Evolutionary conservation across 2,329 filamentous ascomycete species (phyloP).

Genomic region (Fusarium sambucinum): DNA sequence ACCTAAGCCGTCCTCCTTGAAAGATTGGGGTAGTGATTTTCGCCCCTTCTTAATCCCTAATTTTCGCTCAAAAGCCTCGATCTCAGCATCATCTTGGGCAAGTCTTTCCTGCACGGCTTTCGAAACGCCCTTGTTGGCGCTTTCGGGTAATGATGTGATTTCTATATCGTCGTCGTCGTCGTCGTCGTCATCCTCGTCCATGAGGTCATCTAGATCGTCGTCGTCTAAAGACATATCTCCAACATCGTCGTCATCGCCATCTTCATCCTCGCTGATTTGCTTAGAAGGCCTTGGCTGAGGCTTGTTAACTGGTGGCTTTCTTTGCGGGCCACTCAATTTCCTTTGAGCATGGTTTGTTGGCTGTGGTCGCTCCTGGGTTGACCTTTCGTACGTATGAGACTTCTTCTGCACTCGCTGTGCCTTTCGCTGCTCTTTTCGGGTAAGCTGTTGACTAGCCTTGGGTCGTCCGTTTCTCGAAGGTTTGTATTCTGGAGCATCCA

Average conservation of each 20-base stretch:
- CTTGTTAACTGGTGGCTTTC: constrained; percentile 6
- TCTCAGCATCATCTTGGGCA: constrained; percentile 87
- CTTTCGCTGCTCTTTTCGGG: constrained; percentile 75
- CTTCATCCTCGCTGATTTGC: constrained; percentile 34
- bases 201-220: constrained; percentile 44
- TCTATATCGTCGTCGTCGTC: constrained; percentile 42
- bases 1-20: constrained; percentile 85
- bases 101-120: constrained; percentile 64
- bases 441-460: constrained; percentile 37
- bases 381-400: constrained; percentile 51
- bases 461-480: constrained; percentile 21
- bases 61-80: constrained; percentile 87
- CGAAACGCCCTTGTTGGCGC: constrained; percentile 35
- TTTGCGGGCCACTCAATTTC: constrained; percentile 10
- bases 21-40: constrained; percentile 78
- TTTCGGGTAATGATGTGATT: constrained; percentile 45
- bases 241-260: constrained; percentile 17
- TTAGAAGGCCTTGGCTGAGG: constrained; percentile 11
- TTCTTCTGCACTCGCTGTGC: constrained; percentile 73
- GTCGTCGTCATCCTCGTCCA: constrained; percentile 40
- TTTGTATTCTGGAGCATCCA: constrained; percentile 47
- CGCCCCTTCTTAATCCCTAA: constrained; percentile 82
- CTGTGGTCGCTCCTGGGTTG: constrained; percentile 26
- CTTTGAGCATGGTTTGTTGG: constrained; percentile 9
- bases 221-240: constrained; percentile 31